Conservation (phyloP, 2,329 filamentous ascomycete genomes). For the Apiospora koreana region DNA sequence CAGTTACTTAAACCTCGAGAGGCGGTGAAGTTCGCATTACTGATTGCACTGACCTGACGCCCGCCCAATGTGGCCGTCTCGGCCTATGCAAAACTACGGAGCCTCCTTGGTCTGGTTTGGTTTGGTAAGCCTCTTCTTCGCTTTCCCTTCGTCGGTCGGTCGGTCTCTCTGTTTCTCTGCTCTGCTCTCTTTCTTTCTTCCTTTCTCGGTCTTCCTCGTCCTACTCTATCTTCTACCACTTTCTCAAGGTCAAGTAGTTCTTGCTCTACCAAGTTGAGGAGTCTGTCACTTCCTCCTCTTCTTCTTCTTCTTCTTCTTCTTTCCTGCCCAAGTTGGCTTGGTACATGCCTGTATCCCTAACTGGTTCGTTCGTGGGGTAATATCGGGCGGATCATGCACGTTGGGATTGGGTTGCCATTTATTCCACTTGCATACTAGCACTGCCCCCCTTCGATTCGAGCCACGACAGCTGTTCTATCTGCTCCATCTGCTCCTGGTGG, state of each 20-base stretch:
- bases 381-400: conserved; percentile 26
- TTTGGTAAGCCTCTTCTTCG: not conserved
- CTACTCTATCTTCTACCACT: not conserved
- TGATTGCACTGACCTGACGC: not conserved
- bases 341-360: not conserved
- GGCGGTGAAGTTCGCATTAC: conserved; percentile 3
- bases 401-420: conserved; percentile 35
- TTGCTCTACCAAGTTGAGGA: not conserved
- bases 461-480: conserved; percentile 33
- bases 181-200: not conserved
- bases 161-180: not conserved
- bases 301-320: not conserved
- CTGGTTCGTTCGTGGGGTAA: conserved; percentile 22
- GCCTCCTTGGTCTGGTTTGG: not conserved
- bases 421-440: conserved; percentile 37
- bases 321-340: conserved; percentile 15
- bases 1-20: conserved; percentile 4
- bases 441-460: conserved; percentile 36
- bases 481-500: conserved; percentile 21
- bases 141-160: not conserved
- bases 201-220: not conserved
- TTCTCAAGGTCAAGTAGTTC: not conserved
- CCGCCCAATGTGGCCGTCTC: conserved; percentile 4
- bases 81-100: not conserved
- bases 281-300: not conserved